Percentiles rank a stretch among this genome's conserved stretches.
Conservation (phyloP, 164 flowering plant genomes). For the Piper betle region DNA sequence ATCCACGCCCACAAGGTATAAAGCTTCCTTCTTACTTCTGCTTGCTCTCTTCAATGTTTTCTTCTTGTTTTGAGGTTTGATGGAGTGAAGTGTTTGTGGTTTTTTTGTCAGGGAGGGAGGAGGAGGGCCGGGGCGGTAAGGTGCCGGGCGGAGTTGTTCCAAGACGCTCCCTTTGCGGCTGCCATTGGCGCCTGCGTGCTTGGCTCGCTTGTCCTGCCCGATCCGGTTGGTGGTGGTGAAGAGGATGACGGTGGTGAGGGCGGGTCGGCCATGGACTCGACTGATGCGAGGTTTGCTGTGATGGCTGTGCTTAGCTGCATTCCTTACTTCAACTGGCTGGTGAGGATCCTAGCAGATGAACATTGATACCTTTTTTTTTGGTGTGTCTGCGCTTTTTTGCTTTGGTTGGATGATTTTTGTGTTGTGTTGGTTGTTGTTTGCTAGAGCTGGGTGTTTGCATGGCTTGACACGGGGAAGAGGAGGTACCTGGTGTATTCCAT, state of each 20-base stretch:
- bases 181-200: constrained; percentile 71
- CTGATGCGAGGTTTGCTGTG: constrained; percentile 59
- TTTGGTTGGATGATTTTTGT: no score
- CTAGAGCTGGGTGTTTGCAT: constrained; percentile 92
- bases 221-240: constrained; percentile 7
- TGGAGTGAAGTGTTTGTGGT: background rate
- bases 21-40: no score
- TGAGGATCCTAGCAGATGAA: constrained; percentile 9
- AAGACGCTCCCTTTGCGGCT: constrained; percentile 54
- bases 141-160: constrained; percentile 55
- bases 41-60: background rate
- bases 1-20: background rate
- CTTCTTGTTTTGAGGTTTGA: background rate
- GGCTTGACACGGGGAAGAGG: constrained; percentile 66
- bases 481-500: constrained; percentile 69
- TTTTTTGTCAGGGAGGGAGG: constrained; percentile 14
- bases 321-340: constrained; percentile 97
- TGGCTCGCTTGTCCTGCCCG: constrained; percentile 51
- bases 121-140: constrained; percentile 10
- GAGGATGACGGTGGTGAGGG: constrained; percentile 13
- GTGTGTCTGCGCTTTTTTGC: no score
- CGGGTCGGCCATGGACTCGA: constrained; percentile 25
- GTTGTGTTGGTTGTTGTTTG: background rate
- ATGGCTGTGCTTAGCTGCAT: constrained; percentile 88
- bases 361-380: background rate